These are phyloP conservation scores for Tremella fuciformis DNA, from an alignment of 768 basidiomycete species.

Conservation along the genomic window DNA sequence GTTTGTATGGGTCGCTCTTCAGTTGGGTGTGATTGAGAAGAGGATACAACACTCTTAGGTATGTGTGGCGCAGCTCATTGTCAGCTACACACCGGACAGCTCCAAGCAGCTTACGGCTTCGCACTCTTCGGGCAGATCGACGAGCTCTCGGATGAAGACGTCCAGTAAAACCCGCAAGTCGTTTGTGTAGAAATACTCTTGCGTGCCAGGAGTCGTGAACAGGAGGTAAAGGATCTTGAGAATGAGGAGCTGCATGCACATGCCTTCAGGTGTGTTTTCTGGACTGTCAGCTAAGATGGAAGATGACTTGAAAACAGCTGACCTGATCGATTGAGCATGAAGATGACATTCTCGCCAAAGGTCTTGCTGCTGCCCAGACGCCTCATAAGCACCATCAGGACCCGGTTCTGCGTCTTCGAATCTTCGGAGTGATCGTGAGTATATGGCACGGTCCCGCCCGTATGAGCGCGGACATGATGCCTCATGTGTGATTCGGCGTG, in stretches of 20 bases:
- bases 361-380: constrained; percentile 83
- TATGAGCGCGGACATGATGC: constrained; percentile 31
- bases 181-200: constrained; percentile 97
- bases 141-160: constrained; percentile 91
- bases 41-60: constrained; percentile 91
- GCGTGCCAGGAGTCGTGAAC: constrained; percentile 87
- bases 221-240: constrained; percentile 91
- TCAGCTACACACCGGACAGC: background rate
- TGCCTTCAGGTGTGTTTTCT: constrained; percentile 84
- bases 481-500: constrained; percentile 13
- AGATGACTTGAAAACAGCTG: constrained; percentile 46
- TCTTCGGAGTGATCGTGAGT: constrained; percentile 49
- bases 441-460: constrained; percentile 47
- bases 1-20: constrained; percentile 79
- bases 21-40: constrained; percentile 92
- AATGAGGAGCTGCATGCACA: constrained; percentile 90
- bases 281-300: constrained; percentile 10
- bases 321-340: constrained; percentile 96
- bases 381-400: constrained; percentile 77
- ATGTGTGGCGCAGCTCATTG: constrained; percentile 82
- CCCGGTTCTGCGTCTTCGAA: constrained; percentile 62
- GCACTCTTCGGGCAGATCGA: constrained; percentile 85
- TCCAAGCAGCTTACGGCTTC: constrained; percentile 67
- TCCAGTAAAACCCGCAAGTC: constrained; percentile 94
- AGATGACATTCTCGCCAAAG: constrained; percentile 97